Conservation (phyloP, 192 early-diverging fungal genomes). For the Linnemannia elongata region DNA sequence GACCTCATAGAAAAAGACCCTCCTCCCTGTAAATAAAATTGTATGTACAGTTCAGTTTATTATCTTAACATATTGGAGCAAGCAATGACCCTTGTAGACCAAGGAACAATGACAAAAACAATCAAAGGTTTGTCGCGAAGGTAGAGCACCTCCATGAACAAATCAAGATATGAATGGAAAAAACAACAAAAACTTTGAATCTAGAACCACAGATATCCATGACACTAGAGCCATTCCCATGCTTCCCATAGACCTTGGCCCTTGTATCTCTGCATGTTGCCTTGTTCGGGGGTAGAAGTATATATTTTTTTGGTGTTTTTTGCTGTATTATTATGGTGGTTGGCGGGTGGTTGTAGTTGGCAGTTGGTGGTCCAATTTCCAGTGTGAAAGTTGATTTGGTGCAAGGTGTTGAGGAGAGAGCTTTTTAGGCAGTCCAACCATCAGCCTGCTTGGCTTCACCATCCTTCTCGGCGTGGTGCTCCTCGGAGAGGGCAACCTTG, state of each 20-base stretch:
- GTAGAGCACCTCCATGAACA: background rate
- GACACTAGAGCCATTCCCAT: background rate
- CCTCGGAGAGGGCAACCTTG: conserved; percentile 71
- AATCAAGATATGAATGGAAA: background rate
- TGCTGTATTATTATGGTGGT: background rate
- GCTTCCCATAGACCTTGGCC: background rate
- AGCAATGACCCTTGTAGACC: background rate
- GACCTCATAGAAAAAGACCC: background rate
- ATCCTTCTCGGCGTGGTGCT: conserved; percentile 43
- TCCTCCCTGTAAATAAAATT: background rate
- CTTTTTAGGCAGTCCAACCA: conserved; percentile 17
- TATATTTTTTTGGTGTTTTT: background rate
- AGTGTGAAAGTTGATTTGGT: background rate
- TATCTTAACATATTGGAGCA: conserved; percentile 5
- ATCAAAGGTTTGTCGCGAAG: background rate
- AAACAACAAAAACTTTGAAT: background rate
- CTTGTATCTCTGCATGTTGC: background rate
- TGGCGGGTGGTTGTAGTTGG: background rate
- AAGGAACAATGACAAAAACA: background rate
- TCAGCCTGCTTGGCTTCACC: background rate
- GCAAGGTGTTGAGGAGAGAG: background rate
- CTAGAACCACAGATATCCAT: background rate
- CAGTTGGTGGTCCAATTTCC: background rate
- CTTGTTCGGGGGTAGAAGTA: background rate
- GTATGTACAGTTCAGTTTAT: conserved; percentile 10